These are phyloP conservation scores for Trametes meyenii DNA, from an alignment of 768 basidiomycete genomes.

Conservation along the genomic window DNA sequence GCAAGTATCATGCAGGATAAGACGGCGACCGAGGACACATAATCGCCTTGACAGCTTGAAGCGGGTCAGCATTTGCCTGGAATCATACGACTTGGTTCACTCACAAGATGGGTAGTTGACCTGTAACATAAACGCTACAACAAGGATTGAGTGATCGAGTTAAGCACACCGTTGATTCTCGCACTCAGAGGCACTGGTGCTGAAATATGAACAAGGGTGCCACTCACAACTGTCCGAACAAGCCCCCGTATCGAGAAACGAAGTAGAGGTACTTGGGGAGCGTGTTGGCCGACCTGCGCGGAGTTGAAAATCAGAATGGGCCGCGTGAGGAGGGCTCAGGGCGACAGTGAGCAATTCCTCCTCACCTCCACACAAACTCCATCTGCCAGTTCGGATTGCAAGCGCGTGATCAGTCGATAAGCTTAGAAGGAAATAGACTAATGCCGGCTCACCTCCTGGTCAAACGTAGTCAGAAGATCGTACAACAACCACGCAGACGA, in stretches of 20 bases:
- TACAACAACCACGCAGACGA: constrained; percentile 14
- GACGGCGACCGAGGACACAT: not conserved
- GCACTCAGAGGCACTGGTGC: not conserved
- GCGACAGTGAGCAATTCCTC: not conserved
- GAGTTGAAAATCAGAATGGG: not conserved
- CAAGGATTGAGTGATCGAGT: no score
- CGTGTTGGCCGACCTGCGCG: constrained; percentile 18
- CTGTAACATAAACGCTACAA: not conserved
- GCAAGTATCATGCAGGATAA: constrained; percentile 18
- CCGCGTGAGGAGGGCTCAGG: not conserved
- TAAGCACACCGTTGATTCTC: no score
- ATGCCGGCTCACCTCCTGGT: constrained; percentile 10
- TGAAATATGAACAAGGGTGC: not conserved
- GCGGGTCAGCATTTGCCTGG: not conserved
- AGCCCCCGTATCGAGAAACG: constrained; percentile 23
- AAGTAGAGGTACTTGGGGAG: constrained; percentile 23
- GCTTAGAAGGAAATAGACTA: not conserved
- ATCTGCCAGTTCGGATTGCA: not conserved
- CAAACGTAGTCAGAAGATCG: constrained; percentile 17
- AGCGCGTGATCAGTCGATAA: not conserved
- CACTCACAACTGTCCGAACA: constrained; percentile 18
- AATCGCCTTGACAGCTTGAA: not conserved
- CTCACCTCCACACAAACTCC: constrained; percentile 20
- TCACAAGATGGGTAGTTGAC: constrained; percentile 3
- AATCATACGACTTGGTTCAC: not conserved